Evolutionary conservation across 305 asterid genomes (phyloP).

Genomic region (Lippia alba): DNA sequence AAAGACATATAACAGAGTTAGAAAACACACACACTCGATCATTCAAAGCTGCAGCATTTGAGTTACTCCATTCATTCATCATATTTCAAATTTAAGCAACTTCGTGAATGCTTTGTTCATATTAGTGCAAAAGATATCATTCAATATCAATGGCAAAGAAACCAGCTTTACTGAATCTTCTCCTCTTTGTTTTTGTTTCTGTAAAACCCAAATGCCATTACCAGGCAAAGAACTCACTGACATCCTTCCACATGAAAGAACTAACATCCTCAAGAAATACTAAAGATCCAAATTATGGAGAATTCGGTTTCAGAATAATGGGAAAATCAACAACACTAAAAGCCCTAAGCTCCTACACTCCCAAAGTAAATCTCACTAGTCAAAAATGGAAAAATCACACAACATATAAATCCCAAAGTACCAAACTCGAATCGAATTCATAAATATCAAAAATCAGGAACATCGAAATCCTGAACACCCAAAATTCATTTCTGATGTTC

Average conservation of each 20-base stretch:
- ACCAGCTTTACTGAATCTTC: neutral
- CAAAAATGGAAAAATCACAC: neutral
- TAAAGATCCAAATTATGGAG: neutral
- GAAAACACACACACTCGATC: no score
- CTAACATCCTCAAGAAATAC: neutral
- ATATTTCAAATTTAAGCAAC: neutral
- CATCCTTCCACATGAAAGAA: neutral
- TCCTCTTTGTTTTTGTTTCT: neutral
- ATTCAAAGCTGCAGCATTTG: neutral
- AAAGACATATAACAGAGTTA: neutral
- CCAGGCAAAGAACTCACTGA: neutral
- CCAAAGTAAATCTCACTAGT: slow-evolving; percentile 8
- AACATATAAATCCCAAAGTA: neutral
- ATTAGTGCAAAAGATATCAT: neutral
- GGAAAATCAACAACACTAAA: no score
- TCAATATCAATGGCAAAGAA: neutral
- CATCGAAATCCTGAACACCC: neutral
- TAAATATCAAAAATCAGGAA: neutral
- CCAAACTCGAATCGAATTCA: neutral
- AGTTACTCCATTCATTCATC: neutral
- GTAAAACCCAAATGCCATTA: slow-evolving; percentile 5
- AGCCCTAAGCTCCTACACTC: no score
- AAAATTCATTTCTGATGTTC: neutral
- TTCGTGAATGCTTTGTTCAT: neutral
- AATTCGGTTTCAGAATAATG: no score